Conservation (phyloP, 352 stramenopile species). For the Phytophthora ohioensis region DNA sequence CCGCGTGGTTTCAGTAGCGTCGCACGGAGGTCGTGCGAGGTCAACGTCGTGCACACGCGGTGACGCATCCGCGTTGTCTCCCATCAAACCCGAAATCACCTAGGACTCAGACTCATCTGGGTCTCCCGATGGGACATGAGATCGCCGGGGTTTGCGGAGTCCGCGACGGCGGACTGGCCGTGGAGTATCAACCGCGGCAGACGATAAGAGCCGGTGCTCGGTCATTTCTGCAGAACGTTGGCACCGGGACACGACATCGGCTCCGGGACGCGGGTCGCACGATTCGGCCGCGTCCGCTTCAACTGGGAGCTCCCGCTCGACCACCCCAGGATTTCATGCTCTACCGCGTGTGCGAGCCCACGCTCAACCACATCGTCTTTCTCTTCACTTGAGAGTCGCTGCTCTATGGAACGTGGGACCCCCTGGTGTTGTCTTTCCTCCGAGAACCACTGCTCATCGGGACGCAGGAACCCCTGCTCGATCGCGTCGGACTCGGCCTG, state of each 20-base stretch:
- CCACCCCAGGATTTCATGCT: neutral
- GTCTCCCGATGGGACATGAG: no score
- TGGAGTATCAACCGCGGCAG: conserved; percentile 3
- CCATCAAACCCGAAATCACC: no score
- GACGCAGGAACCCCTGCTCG: no score
- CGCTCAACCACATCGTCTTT: conserved; percentile 4
- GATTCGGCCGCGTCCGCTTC: conserved; percentile 1
- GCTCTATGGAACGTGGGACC: conserved; percentile 21
- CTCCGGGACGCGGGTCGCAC: conserved; percentile 2
- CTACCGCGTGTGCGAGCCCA: conserved; percentile 5
- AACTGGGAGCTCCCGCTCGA: conserved; percentile 5
- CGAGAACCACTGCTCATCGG: no score
- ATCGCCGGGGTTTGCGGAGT: conserved; percentile 1
- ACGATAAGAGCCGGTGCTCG: conserved; percentile 19
- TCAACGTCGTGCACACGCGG: no score
- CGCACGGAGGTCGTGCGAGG: neutral
- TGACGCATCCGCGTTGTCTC: no score
- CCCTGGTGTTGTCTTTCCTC: neutral
- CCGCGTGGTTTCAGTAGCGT: neutral
- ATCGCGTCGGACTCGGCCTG: no score
- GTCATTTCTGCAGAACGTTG: conserved; percentile 18
- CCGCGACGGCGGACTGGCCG: conserved; percentile 15
- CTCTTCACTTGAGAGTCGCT: conserved; percentile 18
- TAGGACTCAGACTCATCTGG: no score
- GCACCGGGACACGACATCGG: conserved; percentile 14